These are phyloP conservation scores for Camellia oleifera DNA, from an alignment of 179 eudicot genomes.

Conservation along the genomic window DNA sequence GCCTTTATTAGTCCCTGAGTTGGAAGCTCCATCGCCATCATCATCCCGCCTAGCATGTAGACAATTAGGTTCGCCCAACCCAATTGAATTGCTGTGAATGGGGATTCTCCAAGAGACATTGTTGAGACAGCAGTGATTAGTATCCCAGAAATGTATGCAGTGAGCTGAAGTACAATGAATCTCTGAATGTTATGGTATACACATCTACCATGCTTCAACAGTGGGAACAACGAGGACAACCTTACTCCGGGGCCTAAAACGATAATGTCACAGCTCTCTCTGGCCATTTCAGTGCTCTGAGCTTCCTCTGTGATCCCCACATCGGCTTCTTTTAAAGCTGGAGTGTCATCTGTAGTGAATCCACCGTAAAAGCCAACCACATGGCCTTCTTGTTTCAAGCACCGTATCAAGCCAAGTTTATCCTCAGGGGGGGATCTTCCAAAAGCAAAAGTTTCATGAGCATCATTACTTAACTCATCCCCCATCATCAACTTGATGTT, in stretches of 20 bases:
- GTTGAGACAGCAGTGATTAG: background rate
- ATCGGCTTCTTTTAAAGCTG: background rate
- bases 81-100: background rate
- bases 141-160: background rate
- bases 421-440: too few species aligned
- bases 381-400: background rate
- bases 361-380: background rate
- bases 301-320: background rate
- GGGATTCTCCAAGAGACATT: background rate
- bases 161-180: background rate
- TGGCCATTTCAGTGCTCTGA: constrained; percentile 4
- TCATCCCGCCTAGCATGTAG: background rate
- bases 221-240: background rate
- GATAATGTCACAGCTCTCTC: background rate
- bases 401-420: background rate
- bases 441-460: too few species aligned
- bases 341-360: background rate
- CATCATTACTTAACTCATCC: background rate
- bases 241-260: background rate
- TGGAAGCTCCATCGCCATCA: background rate
- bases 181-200: background rate
- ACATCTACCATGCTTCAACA: background rate
- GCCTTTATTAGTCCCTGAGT: background rate
- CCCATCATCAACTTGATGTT: background rate
- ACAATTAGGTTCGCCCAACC: background rate